A percentile compares a stretch with the other conserved stretches of the same genome.
These are phyloP conservation scores for Vitellaria paradoxa DNA, from an alignment of 179 eudicot species.

Conservation along the genomic window DNA sequence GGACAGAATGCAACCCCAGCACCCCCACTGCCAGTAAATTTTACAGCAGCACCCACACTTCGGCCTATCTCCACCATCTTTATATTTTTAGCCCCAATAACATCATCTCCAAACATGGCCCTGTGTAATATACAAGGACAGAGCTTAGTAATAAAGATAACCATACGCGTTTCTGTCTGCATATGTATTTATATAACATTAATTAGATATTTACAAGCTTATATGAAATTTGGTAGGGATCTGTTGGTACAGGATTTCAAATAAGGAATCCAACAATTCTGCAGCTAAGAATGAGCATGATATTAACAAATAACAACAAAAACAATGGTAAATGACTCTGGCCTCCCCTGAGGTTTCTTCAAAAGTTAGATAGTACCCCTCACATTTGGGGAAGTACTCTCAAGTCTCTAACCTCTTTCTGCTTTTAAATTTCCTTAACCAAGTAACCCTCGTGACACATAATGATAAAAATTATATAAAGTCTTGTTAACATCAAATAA, in stretches of 20 bases:
- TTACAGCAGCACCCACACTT: slow-evolving; percentile 84
- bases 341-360: too few relatives aligned
- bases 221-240: background rate
- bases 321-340: too few relatives aligned
- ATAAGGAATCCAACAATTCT: background rate
- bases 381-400: too few relatives aligned
- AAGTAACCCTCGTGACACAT: too few relatives aligned
- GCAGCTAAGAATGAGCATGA: background rate
- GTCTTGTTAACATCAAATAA: too few relatives aligned
- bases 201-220: background rate
- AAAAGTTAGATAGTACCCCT: too few relatives aligned
- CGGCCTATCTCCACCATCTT: slow-evolving; percentile 86
- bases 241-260: too few relatives aligned
- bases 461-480: too few relatives aligned
- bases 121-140: slow-evolving; percentile 23
- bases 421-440: too few relatives aligned
- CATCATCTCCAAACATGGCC: slow-evolving; percentile 91
- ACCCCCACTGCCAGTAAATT: slow-evolving; percentile 96
- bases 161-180: background rate
- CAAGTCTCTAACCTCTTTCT: too few relatives aligned
- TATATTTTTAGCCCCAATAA: slow-evolving; percentile 70
- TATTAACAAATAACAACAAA: too few relatives aligned
- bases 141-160: background rate
- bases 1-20: slow-evolving; percentile 90
- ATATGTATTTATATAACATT: too few relatives aligned